Base-by-base conservation (phyloP, 257 asterid genomes). In the Capsicum pubescens region DNA sequence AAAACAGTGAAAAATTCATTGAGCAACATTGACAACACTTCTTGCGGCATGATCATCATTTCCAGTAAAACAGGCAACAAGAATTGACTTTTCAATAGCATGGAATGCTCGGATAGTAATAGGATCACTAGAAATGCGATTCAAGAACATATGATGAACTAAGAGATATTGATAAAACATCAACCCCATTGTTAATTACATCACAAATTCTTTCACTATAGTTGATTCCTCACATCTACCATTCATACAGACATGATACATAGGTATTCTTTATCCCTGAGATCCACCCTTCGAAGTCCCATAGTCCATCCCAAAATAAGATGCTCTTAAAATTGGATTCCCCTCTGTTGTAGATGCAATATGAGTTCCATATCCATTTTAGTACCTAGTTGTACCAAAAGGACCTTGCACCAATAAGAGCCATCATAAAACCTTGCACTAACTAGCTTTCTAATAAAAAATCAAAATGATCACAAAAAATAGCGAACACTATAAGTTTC, bases 291-390 rank as follows among this genome's bases (percentile, higher is more conserved):
- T 88, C 0, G 97, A 98, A 0, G 87, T 91, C 86, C 99, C 99
- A 3, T 86, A 72, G 1, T 97, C 99, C n/a, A 93, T 87, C 83
- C 92, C 97, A 56, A 84, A 90, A 85, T 87, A 94, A 6, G 98
- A 94, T 8, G 98, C 98, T 14, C 90, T 94, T 0, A 89, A n/a
- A 7, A 95, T 96, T 0, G 88, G 88, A 13, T 76, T 80, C 11
- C 99, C 98, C 0, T 95, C 98, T 61, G 97, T 97, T 1, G 97
- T 94, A 9, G 97, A 92, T 13, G 99, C 89, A 4, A 91, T 94
- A 19, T 95, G 99, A 0, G 98, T 95, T 3, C 99, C 99, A 61
- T 95, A 98, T 13, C 99, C 99, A 0, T n/a, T 14, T 32, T 84
- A 78, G 88, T 95, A 98, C 77, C 97, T 85, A 0, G 95, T 90